Base-by-base conservation (phyloP, 768 basidiomycete genomes). In the Coprinellus aureogranulatus region DNA sequence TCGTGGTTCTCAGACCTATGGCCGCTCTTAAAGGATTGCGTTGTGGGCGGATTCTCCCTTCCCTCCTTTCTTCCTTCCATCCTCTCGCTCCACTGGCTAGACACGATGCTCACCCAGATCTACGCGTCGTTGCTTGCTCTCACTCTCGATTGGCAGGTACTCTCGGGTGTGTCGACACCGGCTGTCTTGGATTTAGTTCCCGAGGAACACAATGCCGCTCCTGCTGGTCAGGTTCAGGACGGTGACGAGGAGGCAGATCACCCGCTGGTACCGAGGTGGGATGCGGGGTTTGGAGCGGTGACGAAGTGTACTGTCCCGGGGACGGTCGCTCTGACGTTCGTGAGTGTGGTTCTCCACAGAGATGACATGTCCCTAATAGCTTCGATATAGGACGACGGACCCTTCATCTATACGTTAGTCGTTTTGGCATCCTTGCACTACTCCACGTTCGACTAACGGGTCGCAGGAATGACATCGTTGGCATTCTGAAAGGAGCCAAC, bases 321-420 rank as follows among this genome's bases (percentile, higher is more conserved):
- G 25, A 57, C 34, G 2, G 55, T 53, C 22, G 57, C 57, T 8
- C 37, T 58, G 42, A 58, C 57, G 4, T 58, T 58, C 31, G 57
- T 58, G 30, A 53, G 54, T 44, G 16, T 23, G 12, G 23, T 37
- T 27, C 44, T 10, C 27, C 46, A 18, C 51, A 40, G 23, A 40
- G 23, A 23, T 27, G 20, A n/a, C n/a, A 28, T 8, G 37, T n/a
- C n/a, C 45, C 42, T 27, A 26, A 54, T 14, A 5, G 18, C 31
- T 25, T 25, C 11, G 42, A 40, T 44, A 12, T 39, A 69, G 68
- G 69, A 70, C 46, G 69, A 70, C 45, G 69, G 69, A 2, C 69
- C 69, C 3, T 66, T 56, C 30, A 39, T 57, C 27, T 65, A 64
- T 25, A 59, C 39, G 64, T 61, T 30, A 25, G 40, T 62, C 6